These are phyloP conservation scores for Iris macrosiphon DNA, from an alignment of 106 monocot species.

Conservation along the genomic window DNA sequence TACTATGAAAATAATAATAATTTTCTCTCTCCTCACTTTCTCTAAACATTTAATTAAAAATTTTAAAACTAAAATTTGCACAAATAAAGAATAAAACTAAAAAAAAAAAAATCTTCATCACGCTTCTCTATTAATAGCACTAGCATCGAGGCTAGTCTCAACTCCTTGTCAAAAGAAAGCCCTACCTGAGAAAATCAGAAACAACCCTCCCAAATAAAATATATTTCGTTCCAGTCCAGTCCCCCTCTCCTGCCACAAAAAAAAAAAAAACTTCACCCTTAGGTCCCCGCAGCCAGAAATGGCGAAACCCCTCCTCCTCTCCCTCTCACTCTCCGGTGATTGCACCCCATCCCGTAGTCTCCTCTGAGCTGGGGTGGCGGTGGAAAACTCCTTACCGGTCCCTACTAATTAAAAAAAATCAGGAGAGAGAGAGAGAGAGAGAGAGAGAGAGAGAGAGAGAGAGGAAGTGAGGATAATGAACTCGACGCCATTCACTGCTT, in stretches of 20 bases:
- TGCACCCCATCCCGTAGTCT: no score
- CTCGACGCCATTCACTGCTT: conserved; percentile 34
- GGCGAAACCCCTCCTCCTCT: conserved; percentile 6
- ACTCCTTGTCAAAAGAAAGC: no score
- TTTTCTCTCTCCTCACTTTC: no score
- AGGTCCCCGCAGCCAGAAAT: conserved; percentile 1
- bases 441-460: conserved; percentile 19
- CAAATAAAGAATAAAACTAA: not conserved
- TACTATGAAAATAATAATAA: no score
- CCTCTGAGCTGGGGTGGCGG: no score
- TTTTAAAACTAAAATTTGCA: no score
- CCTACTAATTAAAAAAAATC: not conserved
- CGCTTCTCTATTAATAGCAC: conserved; percentile 10
- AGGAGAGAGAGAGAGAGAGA: not conserved
- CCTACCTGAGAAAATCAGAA: no score
- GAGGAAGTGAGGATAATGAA: conserved; percentile 1
- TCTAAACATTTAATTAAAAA: no score
- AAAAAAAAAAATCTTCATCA: conserved; percentile 1
- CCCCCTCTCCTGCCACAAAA: no score
- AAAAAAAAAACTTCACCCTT: no score
- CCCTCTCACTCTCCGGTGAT: conserved; percentile 12
- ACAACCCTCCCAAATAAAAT: no score
- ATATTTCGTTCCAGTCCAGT: no score
- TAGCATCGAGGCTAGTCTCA: conserved; percentile 2
- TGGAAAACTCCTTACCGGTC: not conserved